phyloP scores from a whole-genome alignment of 129 eudicot genomes.

The Rutidosis leptorrhynchoides region DNA sequence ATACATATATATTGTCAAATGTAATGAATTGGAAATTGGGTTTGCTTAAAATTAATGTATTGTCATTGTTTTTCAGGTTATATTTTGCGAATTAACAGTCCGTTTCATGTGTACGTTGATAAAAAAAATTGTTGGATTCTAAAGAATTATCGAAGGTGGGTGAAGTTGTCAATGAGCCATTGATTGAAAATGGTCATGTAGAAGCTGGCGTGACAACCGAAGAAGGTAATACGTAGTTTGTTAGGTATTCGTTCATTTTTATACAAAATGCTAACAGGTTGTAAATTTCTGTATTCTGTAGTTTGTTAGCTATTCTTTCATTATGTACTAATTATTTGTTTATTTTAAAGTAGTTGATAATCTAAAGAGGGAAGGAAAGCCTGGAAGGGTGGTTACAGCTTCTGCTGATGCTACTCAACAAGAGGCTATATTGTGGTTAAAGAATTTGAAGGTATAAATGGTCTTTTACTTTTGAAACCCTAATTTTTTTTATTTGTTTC shows the following conservation, averaged over 20 bases:
- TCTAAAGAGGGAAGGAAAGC: slow-evolving; percentile 35
- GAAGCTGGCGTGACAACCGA: slow-evolving; percentile 28
- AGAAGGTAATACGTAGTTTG: slow-evolving; percentile 42
- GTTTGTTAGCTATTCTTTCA: no score
- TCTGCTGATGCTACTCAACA: slow-evolving; percentile 71
- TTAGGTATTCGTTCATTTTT: not conserved
- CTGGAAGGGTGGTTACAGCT: slow-evolving; percentile 48
- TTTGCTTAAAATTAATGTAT: not conserved
- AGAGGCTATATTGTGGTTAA: slow-evolving; percentile 62
- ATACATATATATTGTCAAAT: not conserved
- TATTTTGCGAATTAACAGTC: slow-evolving; percentile 39
- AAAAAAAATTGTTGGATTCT: slow-evolving; percentile 24
- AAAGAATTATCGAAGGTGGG: slow-evolving; percentile 39
- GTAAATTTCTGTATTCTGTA: not conserved
- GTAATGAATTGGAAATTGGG: not conserved
- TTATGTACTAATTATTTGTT: not conserved
- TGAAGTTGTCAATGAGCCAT: slow-evolving; percentile 34
- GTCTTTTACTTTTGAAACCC: no score
- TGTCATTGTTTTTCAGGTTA: slow-evolving; percentile 47
- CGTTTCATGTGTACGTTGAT: slow-evolving; percentile 36
- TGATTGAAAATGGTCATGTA: slow-evolving; percentile 32
- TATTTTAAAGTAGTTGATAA: slow-evolving; percentile 30
- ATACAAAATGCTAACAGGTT: not conserved
- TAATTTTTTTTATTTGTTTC: no score
- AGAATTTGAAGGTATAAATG: slow-evolving; percentile 91